Percentiles rank a stretch among this genome's conserved stretches.
Conservation (phyloP, 2,329 filamentous ascomycete species). For the Curvularia eragrostidis region DNA sequence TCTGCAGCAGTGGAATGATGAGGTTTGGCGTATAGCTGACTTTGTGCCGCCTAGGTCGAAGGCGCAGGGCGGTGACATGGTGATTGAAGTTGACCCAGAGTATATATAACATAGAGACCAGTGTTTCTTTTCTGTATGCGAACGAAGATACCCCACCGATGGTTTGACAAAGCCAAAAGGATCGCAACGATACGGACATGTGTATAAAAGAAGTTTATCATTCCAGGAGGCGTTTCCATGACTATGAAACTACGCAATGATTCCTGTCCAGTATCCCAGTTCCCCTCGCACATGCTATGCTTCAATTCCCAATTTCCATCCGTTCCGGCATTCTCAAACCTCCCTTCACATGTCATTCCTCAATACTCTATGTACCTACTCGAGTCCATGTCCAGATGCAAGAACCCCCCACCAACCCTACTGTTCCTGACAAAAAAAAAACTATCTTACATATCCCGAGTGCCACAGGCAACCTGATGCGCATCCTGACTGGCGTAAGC, state of each 20-base stretch:
- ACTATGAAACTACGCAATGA: background rate
- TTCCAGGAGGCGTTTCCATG: background rate
- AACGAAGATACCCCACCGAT: too few species aligned
- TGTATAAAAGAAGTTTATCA: background rate
- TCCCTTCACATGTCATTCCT: background rate
- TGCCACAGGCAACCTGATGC: constrained; percentile 13
- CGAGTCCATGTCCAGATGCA: constrained; percentile 1
- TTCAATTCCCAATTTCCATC: background rate
- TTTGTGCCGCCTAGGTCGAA: constrained; percentile 29
- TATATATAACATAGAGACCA: constrained; percentile 19
- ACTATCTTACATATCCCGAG: background rate
- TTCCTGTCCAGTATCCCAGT: background rate
- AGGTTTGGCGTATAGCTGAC: constrained; percentile 36
- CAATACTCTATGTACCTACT: background rate
- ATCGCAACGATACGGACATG: background rate
- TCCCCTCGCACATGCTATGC: background rate
- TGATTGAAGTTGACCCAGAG: constrained; percentile 45
- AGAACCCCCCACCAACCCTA: background rate
- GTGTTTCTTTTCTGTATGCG: background rate
- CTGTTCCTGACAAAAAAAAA: too few species aligned
- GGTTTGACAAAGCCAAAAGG: background rate
- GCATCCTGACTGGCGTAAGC: constrained; percentile 22
- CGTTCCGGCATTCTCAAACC: background rate
- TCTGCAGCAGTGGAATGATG: constrained; percentile 30
- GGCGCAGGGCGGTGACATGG: constrained; percentile 7